Conservation (phyloP, 2,329 filamentous ascomycete genomes). For the Volutella citrinella region DNA sequence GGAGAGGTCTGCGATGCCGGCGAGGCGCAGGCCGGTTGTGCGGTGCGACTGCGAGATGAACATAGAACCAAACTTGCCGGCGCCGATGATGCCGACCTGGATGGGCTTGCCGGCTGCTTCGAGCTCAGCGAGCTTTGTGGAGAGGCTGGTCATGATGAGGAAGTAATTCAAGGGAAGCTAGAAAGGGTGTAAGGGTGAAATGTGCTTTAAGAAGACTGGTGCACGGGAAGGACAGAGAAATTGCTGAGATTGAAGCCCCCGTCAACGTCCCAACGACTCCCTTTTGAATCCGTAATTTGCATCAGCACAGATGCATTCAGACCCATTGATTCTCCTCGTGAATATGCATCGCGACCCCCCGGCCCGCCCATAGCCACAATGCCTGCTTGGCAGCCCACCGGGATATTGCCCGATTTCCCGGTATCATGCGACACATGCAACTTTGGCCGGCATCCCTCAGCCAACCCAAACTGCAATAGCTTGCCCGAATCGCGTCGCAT, state of each 20-base stretch:
- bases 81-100: constrained; percentile 42
- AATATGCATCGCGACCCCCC: constrained; percentile 2
- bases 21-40: constrained; percentile 39
- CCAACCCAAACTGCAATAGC: neutral
- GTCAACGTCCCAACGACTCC: neutral
- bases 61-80: constrained; percentile 46
- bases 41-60: constrained; percentile 44
- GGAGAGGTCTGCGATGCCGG: constrained; percentile 42
- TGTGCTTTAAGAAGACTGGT: no score
- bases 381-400: constrained; percentile 1
- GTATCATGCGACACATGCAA: neutral
- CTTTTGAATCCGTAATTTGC: neutral
- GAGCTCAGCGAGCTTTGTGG: constrained; percentile 38
- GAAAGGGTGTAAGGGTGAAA: no score
- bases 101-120: constrained; percentile 37
- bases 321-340: neutral
- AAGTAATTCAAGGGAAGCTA: neutral
- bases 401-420: constrained; percentile 12
- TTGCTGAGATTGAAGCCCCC: neutral
- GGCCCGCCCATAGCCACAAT: constrained; percentile 1
- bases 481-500: constrained; percentile 3
- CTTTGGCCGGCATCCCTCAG: no score
- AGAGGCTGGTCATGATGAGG: constrained; percentile 34
- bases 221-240: no score
- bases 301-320: no score